Percentiles rank a stretch among this genome's conserved stretches.
Conservation (phyloP, 257 asterid species). For the Solanum corneliomulleri region DNA sequence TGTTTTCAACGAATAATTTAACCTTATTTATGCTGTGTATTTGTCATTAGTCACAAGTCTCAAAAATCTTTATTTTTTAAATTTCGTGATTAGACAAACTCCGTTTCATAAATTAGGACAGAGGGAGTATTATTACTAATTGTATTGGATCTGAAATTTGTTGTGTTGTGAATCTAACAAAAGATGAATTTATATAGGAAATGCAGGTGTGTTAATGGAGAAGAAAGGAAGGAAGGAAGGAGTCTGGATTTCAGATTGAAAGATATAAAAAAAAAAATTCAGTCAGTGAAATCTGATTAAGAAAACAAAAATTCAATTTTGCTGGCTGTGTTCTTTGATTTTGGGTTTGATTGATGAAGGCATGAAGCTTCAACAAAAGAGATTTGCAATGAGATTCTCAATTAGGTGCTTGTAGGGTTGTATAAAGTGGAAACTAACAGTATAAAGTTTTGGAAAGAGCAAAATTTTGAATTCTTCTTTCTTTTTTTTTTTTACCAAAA, state of each 20-base stretch:
- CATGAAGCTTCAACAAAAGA: not conserved
- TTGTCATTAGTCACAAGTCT: not conserved
- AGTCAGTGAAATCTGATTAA: not conserved
- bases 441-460: conserved; percentile 23
- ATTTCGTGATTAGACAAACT: not conserved
- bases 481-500: not conserved
- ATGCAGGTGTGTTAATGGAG: conserved; percentile 33
- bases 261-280: conserved; percentile 8
- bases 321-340: conserved; percentile 5
- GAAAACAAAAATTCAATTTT: not conserved
- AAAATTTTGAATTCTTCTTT: not conserved
- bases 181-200: not conserved
- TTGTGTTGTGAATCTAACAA: not conserved
- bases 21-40: not conserved
- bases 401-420: conserved; percentile 29
- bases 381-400: conserved; percentile 13
- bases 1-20: not conserved
- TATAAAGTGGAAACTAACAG: conserved; percentile 46
- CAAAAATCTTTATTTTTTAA: not conserved
- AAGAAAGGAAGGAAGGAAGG: conserved; percentile 6
- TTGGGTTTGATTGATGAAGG: conserved; percentile 3
- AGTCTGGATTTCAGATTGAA: conserved; percentile 20
- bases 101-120: not conserved
- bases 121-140: not conserved
- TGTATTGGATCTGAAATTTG: not conserved